phyloP scores from a whole-genome alignment of 345 rosid species.

The Schrenkiella parvula region DNA sequence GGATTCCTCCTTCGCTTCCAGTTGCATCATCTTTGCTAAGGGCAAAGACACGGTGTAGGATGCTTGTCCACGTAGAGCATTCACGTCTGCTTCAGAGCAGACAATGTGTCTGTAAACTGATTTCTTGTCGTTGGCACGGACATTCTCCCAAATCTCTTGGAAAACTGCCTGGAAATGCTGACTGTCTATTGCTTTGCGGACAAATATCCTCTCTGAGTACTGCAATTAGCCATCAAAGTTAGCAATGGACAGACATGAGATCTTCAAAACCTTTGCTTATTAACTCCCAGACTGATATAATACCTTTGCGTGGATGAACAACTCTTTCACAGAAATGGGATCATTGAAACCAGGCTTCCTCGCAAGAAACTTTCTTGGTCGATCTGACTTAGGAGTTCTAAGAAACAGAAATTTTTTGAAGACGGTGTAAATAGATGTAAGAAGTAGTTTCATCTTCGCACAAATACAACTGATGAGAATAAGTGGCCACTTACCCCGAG shows the following conservation, averaged over 20 bases:
- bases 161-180: constrained; percentile 42
- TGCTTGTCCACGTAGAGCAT: constrained; percentile 54
- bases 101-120: constrained; percentile 64
- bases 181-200: constrained; percentile 43
- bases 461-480: constrained; percentile 5
- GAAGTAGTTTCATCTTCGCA: neutral
- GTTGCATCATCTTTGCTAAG: constrained; percentile 35
- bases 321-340: constrained; percentile 62
- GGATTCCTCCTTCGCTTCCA: constrained; percentile 31
- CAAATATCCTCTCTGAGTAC: constrained; percentile 63
- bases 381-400: constrained; percentile 46
- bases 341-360: constrained; percentile 60
- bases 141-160: constrained; percentile 58
- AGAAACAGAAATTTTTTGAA: constrained; percentile 14
- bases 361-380: constrained; percentile 40
- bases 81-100: constrained; percentile 57
- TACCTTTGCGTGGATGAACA: constrained; percentile 81
- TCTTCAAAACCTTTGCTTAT: neutral
- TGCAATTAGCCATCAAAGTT: constrained; percentile 28
- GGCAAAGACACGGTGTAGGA: constrained; percentile 37
- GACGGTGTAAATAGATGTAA: constrained; percentile 20
- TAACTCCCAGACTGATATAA: neutral
- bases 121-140: constrained; percentile 62
- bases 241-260: neutral
- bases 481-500: constrained; percentile 41